A percentile compares a stretch with the other conserved stretches of the same genome.
Conservation (phyloP, 2,329 filamentous ascomycete genomes). For the Corinectria fuckeliana region DNA sequence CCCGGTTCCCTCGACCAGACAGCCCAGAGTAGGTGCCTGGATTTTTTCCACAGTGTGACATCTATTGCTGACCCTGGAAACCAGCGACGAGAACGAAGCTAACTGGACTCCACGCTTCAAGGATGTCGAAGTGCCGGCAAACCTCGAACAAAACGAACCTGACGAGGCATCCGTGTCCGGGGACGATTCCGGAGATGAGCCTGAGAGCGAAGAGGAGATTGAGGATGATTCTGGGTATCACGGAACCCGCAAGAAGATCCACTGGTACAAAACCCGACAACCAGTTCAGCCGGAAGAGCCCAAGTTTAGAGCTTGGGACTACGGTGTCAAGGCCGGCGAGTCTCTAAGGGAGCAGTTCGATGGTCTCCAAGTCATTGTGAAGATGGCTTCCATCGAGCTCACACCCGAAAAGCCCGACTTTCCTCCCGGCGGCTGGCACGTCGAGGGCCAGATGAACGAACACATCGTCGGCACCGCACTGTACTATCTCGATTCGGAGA, state of each 20-base stretch:
- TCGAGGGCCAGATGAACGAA: slow-evolving; percentile 39
- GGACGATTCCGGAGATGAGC: neutral
- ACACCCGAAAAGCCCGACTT: slow-evolving; percentile 30
- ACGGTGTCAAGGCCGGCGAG: slow-evolving; percentile 11
- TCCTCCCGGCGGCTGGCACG: slow-evolving; percentile 29
- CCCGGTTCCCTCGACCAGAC: slow-evolving; percentile 10
- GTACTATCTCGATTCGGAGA: slow-evolving; percentile 35
- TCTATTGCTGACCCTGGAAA: neutral
- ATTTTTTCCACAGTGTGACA: fast-evolving
- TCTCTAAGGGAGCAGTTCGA: slow-evolving; percentile 16
- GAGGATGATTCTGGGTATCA: slow-evolving; percentile 15
- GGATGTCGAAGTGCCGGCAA: neutral
- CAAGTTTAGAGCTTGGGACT: slow-evolving; percentile 47
- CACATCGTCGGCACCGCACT: slow-evolving; percentile 39
- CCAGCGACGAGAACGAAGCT: slow-evolving; percentile 16
- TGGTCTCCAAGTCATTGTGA: slow-evolving; percentile 64
- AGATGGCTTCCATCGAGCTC: slow-evolving; percentile 49
- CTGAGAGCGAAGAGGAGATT: slow-evolving; percentile 20
- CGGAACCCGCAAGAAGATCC: neutral
- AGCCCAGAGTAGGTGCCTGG: slow-evolving; percentile 19
- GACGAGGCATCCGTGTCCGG: no score
- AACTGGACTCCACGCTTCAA: slow-evolving; percentile 16
- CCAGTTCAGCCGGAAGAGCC: slow-evolving; percentile 23
- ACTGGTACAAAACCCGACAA: slow-evolving; percentile 1
- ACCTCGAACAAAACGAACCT: no score